Evolutionary conservation across 148 eudicot genomes (phyloP).

Genomic region (Rhododendron ovatum): DNA sequence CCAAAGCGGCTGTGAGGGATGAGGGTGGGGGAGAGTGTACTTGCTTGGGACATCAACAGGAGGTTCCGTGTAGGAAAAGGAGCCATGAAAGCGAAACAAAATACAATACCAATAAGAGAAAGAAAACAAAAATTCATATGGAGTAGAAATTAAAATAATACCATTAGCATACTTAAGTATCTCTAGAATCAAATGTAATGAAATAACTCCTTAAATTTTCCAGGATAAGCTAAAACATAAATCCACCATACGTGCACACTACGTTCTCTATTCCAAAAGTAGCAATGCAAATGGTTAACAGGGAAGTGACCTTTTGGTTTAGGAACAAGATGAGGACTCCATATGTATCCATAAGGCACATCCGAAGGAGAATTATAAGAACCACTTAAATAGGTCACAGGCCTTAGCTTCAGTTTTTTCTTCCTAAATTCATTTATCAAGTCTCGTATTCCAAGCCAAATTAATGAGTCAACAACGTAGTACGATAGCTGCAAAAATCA

Average conservation of each 20-base stretch:
- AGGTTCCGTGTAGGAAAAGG: not conserved
- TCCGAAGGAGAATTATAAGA: constrained; percentile 50
- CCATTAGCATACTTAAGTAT: not conserved
- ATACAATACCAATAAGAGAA: not conserved
- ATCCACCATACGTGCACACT: not conserved
- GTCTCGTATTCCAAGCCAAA: constrained; percentile 92
- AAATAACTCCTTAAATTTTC: not conserved
- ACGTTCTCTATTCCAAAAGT: not conserved
- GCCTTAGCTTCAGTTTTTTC: constrained; percentile 79
- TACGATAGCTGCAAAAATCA: constrained; percentile 71
- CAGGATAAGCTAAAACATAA: not conserved
- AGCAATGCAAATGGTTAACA: not conserved
- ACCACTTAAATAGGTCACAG: constrained; percentile 71
- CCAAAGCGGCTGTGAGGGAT: not conserved
- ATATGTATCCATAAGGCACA: constrained; percentile 80
- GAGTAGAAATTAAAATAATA: not conserved
- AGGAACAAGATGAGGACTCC: constrained; percentile 96
- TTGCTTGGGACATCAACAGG: not conserved
- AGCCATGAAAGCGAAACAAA: not conserved
- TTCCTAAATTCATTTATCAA: constrained; percentile 82
- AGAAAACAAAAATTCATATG: not conserved
- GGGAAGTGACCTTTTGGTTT: constrained; percentile 68
- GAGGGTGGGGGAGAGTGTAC: not conserved
- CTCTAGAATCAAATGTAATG: not conserved
- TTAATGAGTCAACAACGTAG: constrained; percentile 77